These are phyloP conservation scores for Saccharum hybrid DNA, from an alignment of 202 grass and related monocot genomes.

Conservation along the genomic window DNA sequence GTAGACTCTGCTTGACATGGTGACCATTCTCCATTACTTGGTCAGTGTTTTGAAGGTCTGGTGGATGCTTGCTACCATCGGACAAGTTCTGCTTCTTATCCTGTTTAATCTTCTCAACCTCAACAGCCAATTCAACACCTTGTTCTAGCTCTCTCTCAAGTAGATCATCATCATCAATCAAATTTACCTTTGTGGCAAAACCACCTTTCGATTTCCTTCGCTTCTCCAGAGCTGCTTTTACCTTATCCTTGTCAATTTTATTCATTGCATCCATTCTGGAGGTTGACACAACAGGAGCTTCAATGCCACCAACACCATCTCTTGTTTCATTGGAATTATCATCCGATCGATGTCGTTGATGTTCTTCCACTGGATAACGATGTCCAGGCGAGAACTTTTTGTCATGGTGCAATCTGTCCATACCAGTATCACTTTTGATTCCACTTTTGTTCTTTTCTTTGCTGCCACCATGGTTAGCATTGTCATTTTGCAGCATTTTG, in stretches of 20 bases:
- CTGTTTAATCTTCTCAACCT: slow-evolving; percentile 66
- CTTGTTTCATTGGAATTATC: slow-evolving; percentile 46
- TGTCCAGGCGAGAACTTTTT: slow-evolving; percentile 36
- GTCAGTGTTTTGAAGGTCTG: slow-evolving; percentile 27
- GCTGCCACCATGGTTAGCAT: slow-evolving; percentile 11
- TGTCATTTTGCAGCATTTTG: slow-evolving; percentile 40
- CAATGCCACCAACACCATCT: slow-evolving; percentile 36
- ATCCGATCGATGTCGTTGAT: slow-evolving; percentile 5
- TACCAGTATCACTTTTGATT: slow-evolving; percentile 39
- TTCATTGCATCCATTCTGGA: slow-evolving; percentile 83
- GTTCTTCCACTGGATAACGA: slow-evolving; percentile 41
- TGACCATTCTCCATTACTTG: slow-evolving; percentile 52
- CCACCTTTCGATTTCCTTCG: slow-evolving; percentile 64
- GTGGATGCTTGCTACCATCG: slow-evolving; percentile 24
- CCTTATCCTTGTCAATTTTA: slow-evolving; percentile 88
- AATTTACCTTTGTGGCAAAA: slow-evolving; percentile 59
- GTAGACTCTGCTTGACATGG: slow-evolving; percentile 42
- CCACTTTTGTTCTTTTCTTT: slow-evolving; percentile 52
- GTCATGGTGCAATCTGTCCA: slow-evolving; percentile 44
- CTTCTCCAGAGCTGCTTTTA: slow-evolving; percentile 81
- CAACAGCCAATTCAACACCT: slow-evolving; percentile 79
- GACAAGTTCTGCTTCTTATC: slow-evolving; percentile 48
- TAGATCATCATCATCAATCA: slow-evolving; percentile 85
- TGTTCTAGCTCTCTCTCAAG: slow-evolving; percentile 94
- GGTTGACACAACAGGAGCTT: slow-evolving; percentile 55